Evolutionary conservation across 2,329 filamentous ascomycete genomes (phyloP), one percentile per base, ranked within the genome.

Genomic region (Hypomyces perniciosus): DNA sequence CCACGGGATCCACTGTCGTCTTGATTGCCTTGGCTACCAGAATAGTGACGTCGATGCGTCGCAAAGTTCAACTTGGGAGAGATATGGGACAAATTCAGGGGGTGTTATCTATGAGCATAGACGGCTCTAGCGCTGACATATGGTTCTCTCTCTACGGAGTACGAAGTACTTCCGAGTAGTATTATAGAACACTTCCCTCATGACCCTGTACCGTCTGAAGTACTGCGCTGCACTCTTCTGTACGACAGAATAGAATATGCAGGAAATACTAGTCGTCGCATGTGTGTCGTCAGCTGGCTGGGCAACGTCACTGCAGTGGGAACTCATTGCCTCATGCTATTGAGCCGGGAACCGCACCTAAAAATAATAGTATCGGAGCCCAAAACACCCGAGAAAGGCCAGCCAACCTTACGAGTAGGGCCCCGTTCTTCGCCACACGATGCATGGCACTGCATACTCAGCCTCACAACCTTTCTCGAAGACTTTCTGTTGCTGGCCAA

Each of bases 1-100:
- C 50, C 46, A 42, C 48, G 29, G 45, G 44, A 40, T 30, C 27
- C 40, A 35, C 42, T 26, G 8, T 31, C 8, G 31, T n/a, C 38
- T 37, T 20, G 20, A 51, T 51, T 52, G 50, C 30, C 50, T 49
- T 44, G 50, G 50, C 40, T 46, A 52, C 50, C 33, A 30, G 30
- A 37, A 47, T 43, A 44, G 45, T 52, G 50, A 52, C 50, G 50
- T 52, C 50, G 50, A 52, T 41, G 38, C 20, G 20, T 20, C 20
- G 43, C 39, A 12, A 30, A 39, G 28, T 35, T 8, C 8, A 12
- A 35, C 33, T 30, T 12, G 30, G 20, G 26, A n/a, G n/a, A n/a
- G n/a, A n/a, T 30, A 30, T 28, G 29, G 9, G 9, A 44, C 40
- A 33, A 8, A 26, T 44, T 49, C 50, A 49, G 44, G 41, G 47